Percentiles rank a stretch among this genome's conserved stretches.
Conservation (phyloP, 345 rosid genomes). For the Sonneratia alba region DNA sequence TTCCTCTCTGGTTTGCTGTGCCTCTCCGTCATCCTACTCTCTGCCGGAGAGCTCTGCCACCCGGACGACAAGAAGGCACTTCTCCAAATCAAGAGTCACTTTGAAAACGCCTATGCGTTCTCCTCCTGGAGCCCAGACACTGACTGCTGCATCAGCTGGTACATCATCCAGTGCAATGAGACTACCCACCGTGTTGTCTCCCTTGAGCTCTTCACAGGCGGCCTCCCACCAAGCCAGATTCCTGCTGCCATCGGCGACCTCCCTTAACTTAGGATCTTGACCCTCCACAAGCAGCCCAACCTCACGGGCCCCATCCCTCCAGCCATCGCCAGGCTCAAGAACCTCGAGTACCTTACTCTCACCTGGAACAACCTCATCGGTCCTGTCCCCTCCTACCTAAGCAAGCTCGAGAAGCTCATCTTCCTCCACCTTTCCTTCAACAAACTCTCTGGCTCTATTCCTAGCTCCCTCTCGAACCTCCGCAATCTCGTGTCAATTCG, state of each 20-base stretch:
- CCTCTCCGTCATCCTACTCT: not conserved
- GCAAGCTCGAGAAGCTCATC: slow-evolving; percentile 9
- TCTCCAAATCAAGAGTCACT: slow-evolving; percentile 9
- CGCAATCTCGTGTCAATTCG: slow-evolving; percentile 3
- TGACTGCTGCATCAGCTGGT: slow-evolving; percentile 13
- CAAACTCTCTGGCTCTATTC: slow-evolving; percentile 12
- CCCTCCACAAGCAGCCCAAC: slow-evolving; percentile 13
- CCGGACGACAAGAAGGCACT: slow-evolving; percentile 11
- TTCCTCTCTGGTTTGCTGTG: not conserved
- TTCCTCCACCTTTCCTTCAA: slow-evolving; percentile 10
- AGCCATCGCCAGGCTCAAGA: slow-evolving; percentile 7
- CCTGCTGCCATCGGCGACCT: slow-evolving; percentile 12
- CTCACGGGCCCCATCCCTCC: slow-evolving; percentile 13
- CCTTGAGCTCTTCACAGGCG: slow-evolving; percentile 1
- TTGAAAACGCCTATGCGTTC: slow-evolving; percentile 9
- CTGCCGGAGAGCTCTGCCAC: slow-evolving; percentile 8
- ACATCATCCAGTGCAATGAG: slow-evolving; percentile 9
- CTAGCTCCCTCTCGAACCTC: slow-evolving; percentile 5
- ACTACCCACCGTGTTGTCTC: slow-evolving; percentile 13
- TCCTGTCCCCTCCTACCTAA: slow-evolving; percentile 9
- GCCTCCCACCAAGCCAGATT: not conserved
- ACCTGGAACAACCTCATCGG: slow-evolving; percentile 13
- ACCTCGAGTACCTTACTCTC: slow-evolving; percentile 5
- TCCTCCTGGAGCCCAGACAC: slow-evolving; percentile 7
- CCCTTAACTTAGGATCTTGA: slow-evolving; percentile 11